Percentiles rank a stretch among this genome's conserved stretches.
Conservation (phyloP, 257 asterid species). For the Lithospermum erythrorhizon region DNA sequence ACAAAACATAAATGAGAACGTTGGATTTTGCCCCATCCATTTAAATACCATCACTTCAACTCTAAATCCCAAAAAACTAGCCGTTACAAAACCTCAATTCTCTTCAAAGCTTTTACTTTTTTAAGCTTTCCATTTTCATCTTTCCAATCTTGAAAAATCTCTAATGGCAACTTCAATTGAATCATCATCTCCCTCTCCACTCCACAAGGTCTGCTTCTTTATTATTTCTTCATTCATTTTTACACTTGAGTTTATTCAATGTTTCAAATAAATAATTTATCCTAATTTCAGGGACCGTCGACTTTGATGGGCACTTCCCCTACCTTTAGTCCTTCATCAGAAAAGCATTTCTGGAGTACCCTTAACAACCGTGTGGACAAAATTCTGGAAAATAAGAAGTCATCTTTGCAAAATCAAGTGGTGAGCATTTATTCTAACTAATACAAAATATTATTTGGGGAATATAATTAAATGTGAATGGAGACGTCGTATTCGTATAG, state of each 20-base stretch:
- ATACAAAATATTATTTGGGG: no score
- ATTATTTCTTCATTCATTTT: constrained; percentile 16
- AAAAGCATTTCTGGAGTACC: constrained; percentile 73
- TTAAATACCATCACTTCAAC: constrained; percentile 13
- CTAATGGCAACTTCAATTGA: constrained; percentile 56
- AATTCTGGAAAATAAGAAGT: constrained; percentile 46
- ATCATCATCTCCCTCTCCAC: constrained; percentile 56
- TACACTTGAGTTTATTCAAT: no score
- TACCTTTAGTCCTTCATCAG: constrained; percentile 59
- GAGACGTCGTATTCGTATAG: no score
- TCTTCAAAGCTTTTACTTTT: neutral
- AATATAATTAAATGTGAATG: no score
- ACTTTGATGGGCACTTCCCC: constrained; percentile 33
- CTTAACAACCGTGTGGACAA: constrained; percentile 60
- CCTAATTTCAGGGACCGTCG: constrained; percentile 33
- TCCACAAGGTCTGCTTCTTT: constrained; percentile 39
- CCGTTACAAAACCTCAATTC: constrained; percentile 47
- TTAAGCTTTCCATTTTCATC: constrained; percentile 14
- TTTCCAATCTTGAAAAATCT: constrained; percentile 40
- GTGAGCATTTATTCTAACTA: constrained; percentile 8
- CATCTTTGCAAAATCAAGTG: constrained; percentile 16
- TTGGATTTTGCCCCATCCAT: constrained; percentile 17
- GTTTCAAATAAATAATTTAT: no score
- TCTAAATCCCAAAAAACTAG: constrained; percentile 27
- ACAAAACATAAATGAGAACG: constrained; percentile 27